Evolutionary conservation across 1,284 basidiomycete genomes (phyloP).

Genomic region (Psilocybe mexicana): DNA sequence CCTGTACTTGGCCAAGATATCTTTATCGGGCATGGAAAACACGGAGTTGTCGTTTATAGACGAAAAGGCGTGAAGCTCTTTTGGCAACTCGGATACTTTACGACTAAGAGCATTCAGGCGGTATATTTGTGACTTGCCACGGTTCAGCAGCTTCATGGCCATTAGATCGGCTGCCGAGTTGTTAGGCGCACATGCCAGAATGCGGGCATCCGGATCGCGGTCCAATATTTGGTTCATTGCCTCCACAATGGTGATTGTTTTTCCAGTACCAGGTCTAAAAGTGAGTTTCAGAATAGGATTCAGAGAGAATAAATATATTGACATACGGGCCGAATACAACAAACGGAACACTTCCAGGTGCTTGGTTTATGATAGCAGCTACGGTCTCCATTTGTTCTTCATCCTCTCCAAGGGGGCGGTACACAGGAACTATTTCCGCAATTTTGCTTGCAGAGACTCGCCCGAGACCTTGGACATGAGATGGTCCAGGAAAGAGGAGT

Average conservation of each 20-base stretch:
- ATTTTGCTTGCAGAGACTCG: constrained; percentile 28
- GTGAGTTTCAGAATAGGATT: background rate
- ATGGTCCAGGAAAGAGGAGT: constrained; percentile 46
- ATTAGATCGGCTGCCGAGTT: constrained; percentile 63
- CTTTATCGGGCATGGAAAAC: constrained; percentile 42
- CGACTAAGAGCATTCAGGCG: constrained; percentile 50
- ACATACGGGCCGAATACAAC: constrained; percentile 58
- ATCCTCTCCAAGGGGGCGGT: constrained; percentile 41
- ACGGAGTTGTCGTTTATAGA: constrained; percentile 40
- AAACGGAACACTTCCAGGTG: constrained; percentile 49
- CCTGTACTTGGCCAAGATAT: constrained; percentile 39
- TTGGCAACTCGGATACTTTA: constrained; percentile 29
- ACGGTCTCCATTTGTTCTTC: constrained; percentile 48
- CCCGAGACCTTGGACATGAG: constrained; percentile 27
- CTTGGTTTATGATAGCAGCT: constrained; percentile 45
- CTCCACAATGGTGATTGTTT: constrained; percentile 53
- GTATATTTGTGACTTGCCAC: constrained; percentile 39
- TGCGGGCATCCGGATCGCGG: constrained; percentile 32
- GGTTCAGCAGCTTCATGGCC: constrained; percentile 37
- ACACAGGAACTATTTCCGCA: constrained; percentile 30
- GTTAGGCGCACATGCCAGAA: constrained; percentile 51
- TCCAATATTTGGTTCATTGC: constrained; percentile 46
- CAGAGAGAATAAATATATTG: background rate
- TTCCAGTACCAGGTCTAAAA: constrained; percentile 53
- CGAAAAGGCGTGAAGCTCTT: constrained; percentile 34